Conservation (phyloP, 2,329 filamentous ascomycete genomes). For the Exophiala dermatitidis region DNA sequence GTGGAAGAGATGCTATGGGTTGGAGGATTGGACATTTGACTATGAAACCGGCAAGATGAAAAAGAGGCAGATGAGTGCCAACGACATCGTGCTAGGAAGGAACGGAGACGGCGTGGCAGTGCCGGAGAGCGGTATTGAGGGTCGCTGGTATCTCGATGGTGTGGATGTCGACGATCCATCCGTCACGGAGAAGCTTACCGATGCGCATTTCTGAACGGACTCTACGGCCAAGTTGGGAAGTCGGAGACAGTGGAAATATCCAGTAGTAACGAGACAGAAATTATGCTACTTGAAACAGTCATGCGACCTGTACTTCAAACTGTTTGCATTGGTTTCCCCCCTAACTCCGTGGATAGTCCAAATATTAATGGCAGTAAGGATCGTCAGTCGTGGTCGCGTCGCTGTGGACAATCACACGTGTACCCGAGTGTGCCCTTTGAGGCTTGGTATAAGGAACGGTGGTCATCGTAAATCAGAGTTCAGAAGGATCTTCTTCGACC, state of each 20-base stretch:
- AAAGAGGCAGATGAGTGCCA: slow-evolving; percentile 44
- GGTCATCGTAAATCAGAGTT: slow-evolving; percentile 4
- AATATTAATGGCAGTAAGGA: slow-evolving; percentile 10
- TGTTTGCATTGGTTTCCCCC: background rate
- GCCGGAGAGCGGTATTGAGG: slow-evolving; percentile 28
- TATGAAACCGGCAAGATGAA: slow-evolving; percentile 36
- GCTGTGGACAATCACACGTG: slow-evolving; percentile 1
- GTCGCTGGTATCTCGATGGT: slow-evolving; percentile 41
- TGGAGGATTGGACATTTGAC: slow-evolving; percentile 49
- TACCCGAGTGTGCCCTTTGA: background rate
- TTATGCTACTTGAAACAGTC: background rate
- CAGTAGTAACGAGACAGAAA: background rate
- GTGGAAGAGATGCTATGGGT: slow-evolving; percentile 82
- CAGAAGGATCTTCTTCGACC: slow-evolving; percentile 11
- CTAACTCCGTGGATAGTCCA: background rate
- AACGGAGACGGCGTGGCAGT: slow-evolving; percentile 35
- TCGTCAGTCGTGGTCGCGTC: slow-evolving; percentile 14
- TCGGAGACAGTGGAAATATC: background rate
- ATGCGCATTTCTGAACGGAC: slow-evolving; percentile 22
- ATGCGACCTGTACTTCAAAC: background rate
- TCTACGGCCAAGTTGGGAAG: background rate
- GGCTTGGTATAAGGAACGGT: background rate
- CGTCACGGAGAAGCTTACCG: slow-evolving; percentile 26
- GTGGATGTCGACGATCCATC: slow-evolving; percentile 35
- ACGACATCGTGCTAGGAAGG: slow-evolving; percentile 39